These are phyloP conservation scores for Crithidia sp. DNA, from an alignment of 208 protist species.

Conservation along the genomic window DNA sequence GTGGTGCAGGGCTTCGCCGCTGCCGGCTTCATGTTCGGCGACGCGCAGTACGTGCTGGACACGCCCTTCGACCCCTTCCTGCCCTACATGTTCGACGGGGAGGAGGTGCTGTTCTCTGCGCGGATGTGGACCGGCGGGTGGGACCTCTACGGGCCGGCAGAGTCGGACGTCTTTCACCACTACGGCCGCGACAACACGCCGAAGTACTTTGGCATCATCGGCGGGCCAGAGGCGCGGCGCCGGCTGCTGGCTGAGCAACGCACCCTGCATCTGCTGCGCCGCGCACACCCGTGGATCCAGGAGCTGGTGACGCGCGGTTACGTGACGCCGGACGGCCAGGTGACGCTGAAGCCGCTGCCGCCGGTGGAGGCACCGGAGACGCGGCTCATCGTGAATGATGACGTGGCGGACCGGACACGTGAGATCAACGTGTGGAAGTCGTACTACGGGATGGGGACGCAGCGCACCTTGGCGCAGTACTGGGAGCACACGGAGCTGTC, in stretches of 20 bases:
- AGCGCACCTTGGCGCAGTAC: slow-evolving; percentile 55
- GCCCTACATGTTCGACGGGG: slow-evolving; percentile 93
- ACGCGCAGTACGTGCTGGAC: slow-evolving; percentile 73
- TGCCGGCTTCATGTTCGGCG: slow-evolving; percentile 80
- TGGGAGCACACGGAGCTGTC: slow-evolving; percentile 73
- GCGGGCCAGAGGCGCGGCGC: neutral
- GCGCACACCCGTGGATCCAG: slow-evolving; percentile 52
- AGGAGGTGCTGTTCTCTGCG: slow-evolving; percentile 88
- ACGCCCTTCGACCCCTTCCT: slow-evolving; percentile 94
- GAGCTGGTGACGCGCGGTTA: slow-evolving; percentile 28
- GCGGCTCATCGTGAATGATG: slow-evolving; percentile 48
- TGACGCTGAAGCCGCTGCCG: slow-evolving; percentile 24
- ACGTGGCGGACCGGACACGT: slow-evolving; percentile 35
- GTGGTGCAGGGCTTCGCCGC: slow-evolving; percentile 71
- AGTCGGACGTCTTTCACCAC: slow-evolving; percentile 83
- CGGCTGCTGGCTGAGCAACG: slow-evolving; percentile 36
- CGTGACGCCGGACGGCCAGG: slow-evolving; percentile 14
- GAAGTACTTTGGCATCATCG: slow-evolving; percentile 49
- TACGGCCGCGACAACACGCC: slow-evolving; percentile 64
- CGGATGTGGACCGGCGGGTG: slow-evolving; percentile 90
- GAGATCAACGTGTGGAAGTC: slow-evolving; percentile 29
- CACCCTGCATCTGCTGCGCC: slow-evolving; percentile 57
- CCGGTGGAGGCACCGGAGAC: slow-evolving; percentile 31
- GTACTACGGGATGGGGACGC: slow-evolving; percentile 69
- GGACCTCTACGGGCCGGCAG: slow-evolving; percentile 81